These are phyloP conservation scores for Candida cerambycidarum DNA, from an alignment of 805 yeast genomes.

Conservation along the genomic window DNA sequence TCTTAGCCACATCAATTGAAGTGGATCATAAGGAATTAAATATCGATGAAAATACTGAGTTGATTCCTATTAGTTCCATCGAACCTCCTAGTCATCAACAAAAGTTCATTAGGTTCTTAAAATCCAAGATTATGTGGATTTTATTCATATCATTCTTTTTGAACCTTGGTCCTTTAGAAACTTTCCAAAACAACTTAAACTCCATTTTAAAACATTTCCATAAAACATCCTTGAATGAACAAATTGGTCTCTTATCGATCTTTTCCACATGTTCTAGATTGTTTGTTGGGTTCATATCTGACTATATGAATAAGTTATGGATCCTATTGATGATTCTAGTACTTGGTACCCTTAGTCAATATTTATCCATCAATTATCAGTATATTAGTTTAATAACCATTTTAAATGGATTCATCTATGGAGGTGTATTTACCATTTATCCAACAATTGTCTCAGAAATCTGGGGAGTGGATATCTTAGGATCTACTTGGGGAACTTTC, in stretches of 20 bases:
- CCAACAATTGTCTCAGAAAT: conserved; percentile 82
- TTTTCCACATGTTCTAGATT: conserved; percentile 73
- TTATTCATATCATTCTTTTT: conserved; percentile 64
- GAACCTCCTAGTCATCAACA: conserved; percentile 34
- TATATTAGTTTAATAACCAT: conserved; percentile 32
- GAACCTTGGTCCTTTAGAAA: conserved; percentile 80
- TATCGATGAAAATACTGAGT: conserved; percentile 21
- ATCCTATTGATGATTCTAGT: conserved; percentile 25
- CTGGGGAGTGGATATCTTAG: conserved; percentile 88
- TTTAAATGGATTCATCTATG: conserved; percentile 70
- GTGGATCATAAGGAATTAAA: conserved; percentile 39
- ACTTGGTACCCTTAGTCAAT: conserved; percentile 35
- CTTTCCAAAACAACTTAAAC: conserved; percentile 81
- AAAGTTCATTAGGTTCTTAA: conserved; percentile 38
- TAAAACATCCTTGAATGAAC: conserved; percentile 32
- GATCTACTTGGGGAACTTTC: conserved; percentile 90
- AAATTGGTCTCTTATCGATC: conserved; percentile 61
- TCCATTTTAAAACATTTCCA: conserved; percentile 52
- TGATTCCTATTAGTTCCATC: conserved; percentile 33
- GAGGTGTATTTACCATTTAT: conserved; percentile 79
- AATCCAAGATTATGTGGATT: conserved; percentile 61
- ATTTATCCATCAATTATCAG: conserved; percentile 17
- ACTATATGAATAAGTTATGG: conserved; percentile 45
- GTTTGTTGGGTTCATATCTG: conserved; percentile 66
- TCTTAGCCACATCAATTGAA: conserved; percentile 64